phyloP scores from a whole-genome alignment of 169 alveolate genomes.

The Cryptosporidium sp. region DNA sequence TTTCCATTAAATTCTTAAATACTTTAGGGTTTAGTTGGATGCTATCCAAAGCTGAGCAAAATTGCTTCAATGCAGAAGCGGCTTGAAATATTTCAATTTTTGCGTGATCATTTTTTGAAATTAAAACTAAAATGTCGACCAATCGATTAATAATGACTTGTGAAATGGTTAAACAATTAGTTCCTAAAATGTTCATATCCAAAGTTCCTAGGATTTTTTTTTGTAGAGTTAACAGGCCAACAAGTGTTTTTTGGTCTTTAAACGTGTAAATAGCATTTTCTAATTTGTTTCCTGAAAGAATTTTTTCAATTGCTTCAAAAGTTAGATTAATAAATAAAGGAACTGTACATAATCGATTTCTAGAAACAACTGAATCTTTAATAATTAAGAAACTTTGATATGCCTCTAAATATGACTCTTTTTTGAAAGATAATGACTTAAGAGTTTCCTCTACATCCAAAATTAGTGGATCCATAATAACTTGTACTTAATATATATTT shows the following conservation, averaged over 20 bases:
- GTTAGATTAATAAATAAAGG: slow-evolving; percentile 32
- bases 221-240: slow-evolving; percentile 43
- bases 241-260: background rate
- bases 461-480: slow-evolving; percentile 55
- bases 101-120: background rate
- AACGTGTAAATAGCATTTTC: background rate
- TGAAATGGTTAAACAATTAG: slow-evolving; percentile 17
- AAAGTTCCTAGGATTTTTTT: slow-evolving; percentile 15
- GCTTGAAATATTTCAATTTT: slow-evolving; percentile 14
- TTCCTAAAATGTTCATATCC: slow-evolving; percentile 58
- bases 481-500: background rate
- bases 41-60: slow-evolving; percentile 12
- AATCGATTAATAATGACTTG: slow-evolving; percentile 13
- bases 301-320: slow-evolving; percentile 31
- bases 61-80: slow-evolving; percentile 10
- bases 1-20: background rate
- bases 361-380: slow-evolving; percentile 10
- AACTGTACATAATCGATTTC: slow-evolving; percentile 12
- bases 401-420: slow-evolving; percentile 41
- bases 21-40: slow-evolving; percentile 20
- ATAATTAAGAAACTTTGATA: slow-evolving; percentile 32
- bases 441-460: slow-evolving; percentile 53
- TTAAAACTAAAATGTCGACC: background rate
- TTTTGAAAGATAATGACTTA: slow-evolving; percentile 2
- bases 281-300: background rate